Evolutionary conservation across 1,284 basidiomycete genomes (phyloP).

Genomic region (Ceratobasidium sp.): DNA sequence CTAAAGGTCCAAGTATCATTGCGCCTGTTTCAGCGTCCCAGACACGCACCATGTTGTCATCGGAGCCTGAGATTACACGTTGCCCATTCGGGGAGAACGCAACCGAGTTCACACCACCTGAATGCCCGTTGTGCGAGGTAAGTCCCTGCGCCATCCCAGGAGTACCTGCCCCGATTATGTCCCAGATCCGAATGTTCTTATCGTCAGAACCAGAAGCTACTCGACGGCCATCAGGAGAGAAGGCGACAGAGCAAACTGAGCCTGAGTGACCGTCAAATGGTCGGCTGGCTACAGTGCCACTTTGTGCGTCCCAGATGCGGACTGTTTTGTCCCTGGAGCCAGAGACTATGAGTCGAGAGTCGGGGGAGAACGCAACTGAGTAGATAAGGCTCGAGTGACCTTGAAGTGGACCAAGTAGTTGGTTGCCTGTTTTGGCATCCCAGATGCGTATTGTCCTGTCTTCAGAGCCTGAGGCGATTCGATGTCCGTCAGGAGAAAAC

Average conservation of each 20-base stretch:
- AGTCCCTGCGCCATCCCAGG: background rate
- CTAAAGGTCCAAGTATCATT: background rate
- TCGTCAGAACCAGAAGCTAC: conserved; percentile 40
- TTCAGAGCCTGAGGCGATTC: conserved; percentile 26
- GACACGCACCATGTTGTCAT: conserved; percentile 29
- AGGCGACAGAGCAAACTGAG: conserved; percentile 47
- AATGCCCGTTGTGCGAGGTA: background rate
- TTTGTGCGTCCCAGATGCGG: conserved; percentile 42
- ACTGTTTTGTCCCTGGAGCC: conserved; percentile 38
- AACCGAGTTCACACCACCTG: background rate
- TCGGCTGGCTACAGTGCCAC: background rate
- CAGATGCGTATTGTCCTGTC: background rate
- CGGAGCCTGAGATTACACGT: conserved; percentile 11
- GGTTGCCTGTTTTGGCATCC: background rate
- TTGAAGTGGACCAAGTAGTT: conserved; percentile 10
- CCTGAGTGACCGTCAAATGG: conserved; percentile 59
- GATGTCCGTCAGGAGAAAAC: conserved; percentile 14
- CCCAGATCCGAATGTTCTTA: conserved; percentile 43
- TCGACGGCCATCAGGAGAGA: conserved; percentile 41
- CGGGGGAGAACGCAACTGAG: conserved; percentile 60
- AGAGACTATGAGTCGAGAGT: conserved; percentile 30
- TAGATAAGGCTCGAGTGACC: background rate
- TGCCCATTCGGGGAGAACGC: conserved; percentile 40
- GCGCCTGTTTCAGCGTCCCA: conserved; percentile 32
- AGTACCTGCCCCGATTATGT: conserved; percentile 18